Conservation (phyloP, 2,329 filamentous ascomycete species). For the Leptoxyphium fumago region DNA sequence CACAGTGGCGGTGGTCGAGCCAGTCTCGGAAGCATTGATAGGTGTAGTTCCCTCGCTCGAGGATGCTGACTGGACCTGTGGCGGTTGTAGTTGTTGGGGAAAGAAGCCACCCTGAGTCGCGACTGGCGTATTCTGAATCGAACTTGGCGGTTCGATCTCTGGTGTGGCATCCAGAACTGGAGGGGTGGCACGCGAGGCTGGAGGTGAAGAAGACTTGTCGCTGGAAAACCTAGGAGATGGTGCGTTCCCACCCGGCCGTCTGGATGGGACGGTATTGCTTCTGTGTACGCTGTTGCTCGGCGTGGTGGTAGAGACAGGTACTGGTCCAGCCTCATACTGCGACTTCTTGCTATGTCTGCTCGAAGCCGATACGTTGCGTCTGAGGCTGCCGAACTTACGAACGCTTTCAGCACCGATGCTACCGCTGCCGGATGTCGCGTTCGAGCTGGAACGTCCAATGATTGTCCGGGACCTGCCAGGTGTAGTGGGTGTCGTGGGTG, state of each 20-base stretch:
- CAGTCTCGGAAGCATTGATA: conserved; percentile 15
- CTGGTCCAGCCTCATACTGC: conserved; percentile 54
- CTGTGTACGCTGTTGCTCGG: conserved; percentile 43
- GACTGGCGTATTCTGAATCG: conserved; percentile 17
- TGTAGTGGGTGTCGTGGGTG: conserved; percentile 28
- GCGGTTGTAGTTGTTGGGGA: conserved; percentile 13
- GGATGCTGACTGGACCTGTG: conserved; percentile 24
- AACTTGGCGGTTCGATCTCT: conserved; percentile 7
- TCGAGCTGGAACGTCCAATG: conserved; percentile 65
- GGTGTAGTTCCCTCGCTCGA: conserved; percentile 24
- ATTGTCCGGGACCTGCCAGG: conserved; percentile 37
- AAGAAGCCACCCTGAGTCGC: conserved; percentile 17
- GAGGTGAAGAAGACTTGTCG: conserved; percentile 38
- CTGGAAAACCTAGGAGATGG: conserved; percentile 48
- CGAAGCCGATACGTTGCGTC: conserved; percentile 82
- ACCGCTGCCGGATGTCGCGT: conserved; percentile 56
- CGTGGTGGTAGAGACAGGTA: conserved; percentile 29
- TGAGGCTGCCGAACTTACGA: conserved; percentile 61
- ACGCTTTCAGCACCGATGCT: conserved; percentile 54
- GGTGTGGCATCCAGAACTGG: conserved; percentile 8
- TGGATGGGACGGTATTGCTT: conserved; percentile 89
- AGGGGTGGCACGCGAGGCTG: conserved; percentile 27
- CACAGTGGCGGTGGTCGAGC: conserved; percentile 13
- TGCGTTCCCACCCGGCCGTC: conserved; percentile 52
- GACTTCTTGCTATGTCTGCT: conserved; percentile 74